Evolutionary conservation across 2,329 filamentous ascomycete genomes (phyloP).

Genomic region (Parafenestella ontariensis): DNA sequence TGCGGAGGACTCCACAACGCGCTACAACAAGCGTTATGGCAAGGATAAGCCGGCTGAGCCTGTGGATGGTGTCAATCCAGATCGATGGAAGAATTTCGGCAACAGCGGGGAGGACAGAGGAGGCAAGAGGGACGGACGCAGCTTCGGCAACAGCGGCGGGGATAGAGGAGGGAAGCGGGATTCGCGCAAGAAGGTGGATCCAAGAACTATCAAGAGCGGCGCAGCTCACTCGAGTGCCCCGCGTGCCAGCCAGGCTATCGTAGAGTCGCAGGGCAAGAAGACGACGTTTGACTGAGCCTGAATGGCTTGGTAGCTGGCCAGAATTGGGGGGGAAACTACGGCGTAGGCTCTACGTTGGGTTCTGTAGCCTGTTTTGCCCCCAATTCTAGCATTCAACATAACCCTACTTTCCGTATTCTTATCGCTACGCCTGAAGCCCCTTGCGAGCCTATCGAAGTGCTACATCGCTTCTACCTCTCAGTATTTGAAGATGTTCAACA

Average conservation of each 20-base stretch:
- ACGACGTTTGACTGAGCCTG: slow-evolving; percentile 70
- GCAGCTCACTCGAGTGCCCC: slow-evolving; percentile 56
- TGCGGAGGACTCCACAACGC: slow-evolving; percentile 84
- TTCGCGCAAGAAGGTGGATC: slow-evolving; percentile 51
- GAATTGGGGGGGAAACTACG: no score
- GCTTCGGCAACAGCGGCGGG: slow-evolving; percentile 10
- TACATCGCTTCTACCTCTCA: no score
- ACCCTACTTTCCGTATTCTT: no score
- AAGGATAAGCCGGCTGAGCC: slow-evolving; percentile 63
- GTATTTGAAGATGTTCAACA: no score
- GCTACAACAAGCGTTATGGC: slow-evolving; percentile 94
- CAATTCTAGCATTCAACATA: no score
- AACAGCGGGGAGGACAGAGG: slow-evolving; percentile 37
- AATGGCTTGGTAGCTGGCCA: neutral
- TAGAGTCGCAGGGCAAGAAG: slow-evolving; percentile 80
- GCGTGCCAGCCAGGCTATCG: slow-evolving; percentile 79
- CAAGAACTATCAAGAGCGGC: slow-evolving; percentile 54
- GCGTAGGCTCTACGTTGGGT: slow-evolving; percentile 59
- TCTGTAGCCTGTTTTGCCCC: no score
- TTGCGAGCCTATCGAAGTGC: no score
- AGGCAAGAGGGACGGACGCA: slow-evolving; percentile 31
- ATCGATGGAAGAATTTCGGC: slow-evolving; percentile 37
- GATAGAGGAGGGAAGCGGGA: slow-evolving; percentile 34
- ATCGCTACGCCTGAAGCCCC: no score
- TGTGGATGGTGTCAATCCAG: slow-evolving; percentile 44